Base-by-base conservation (phyloP, 345 rosid genomes). In the Draba incana region DNA sequence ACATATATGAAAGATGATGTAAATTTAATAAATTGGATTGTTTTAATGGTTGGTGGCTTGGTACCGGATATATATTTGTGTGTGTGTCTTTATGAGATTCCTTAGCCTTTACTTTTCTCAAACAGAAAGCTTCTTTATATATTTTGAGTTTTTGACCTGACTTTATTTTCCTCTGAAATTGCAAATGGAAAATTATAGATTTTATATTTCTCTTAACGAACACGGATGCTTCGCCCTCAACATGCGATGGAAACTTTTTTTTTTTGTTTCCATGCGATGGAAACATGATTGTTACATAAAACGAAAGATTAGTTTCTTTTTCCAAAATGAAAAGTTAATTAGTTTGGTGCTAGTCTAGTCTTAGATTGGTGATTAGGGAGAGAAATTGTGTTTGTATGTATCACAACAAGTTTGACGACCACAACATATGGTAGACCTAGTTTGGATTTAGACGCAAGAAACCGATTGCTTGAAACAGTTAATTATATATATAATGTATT, bases 221-320 rank as follows among this genome's bases (percentile, higher is more conserved):
- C 76, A 72, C 60, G 54, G 70, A 64, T 56, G 64, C 57, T 37
- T 71, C 70, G 38, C 57, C 49, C 44, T 38, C 64, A 71, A 63
- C 64, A 71, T 71, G 69, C 43, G 75, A 70, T 62, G 48, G 69
- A 45, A 16, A 31, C 47, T n/a, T n/a, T n/a, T n/a, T n/a, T n/a
- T n/a, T n/a, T n/a, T n/a, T n/a, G n/a, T n/a, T n/a, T n/a, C n/a
- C 64, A 71, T 71, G 69, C 43, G 75, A 70, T 62, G 48, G 69
- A 45, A 16, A 31, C 47, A 62, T 63, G 50, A 71, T 46, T 45
- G 64, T 54, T 45, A 62, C 64, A 54, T 16, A 71, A 70, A 70
- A 24, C 48, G 62, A 62, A 51, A 60, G 15, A 50, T 43, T 28
- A 49, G n/a, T 24, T 45, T 54, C 37, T 35, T 45, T 9, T 9